Percentiles rank a stretch among this genome's conserved stretches.
These are phyloP conservation scores for Hygrophila difformis DNA, from an alignment of 257 asterid species.

Conservation along the genomic window DNA sequence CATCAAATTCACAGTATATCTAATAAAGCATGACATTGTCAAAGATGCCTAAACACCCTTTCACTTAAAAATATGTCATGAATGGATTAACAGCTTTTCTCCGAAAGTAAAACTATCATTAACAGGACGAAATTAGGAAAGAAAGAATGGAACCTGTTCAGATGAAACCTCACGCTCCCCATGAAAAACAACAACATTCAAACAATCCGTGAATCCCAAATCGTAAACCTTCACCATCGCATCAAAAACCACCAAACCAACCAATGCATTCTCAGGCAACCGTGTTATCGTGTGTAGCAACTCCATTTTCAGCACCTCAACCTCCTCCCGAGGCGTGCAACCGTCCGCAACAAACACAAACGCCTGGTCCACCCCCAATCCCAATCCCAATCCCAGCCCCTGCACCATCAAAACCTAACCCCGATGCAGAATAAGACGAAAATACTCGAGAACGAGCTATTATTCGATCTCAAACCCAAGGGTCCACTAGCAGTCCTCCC, in stretches of 20 bases:
- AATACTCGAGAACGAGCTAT: constrained; percentile 37
- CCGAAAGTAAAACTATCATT: constrained; percentile 10
- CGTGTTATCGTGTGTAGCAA: constrained; percentile 50
- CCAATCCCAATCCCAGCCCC: constrained; percentile 33
- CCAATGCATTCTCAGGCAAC: constrained; percentile 78
- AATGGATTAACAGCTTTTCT: too few relatives aligned
- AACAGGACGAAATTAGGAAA: too few relatives aligned
- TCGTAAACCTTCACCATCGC: constrained; percentile 81
- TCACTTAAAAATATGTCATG: too few relatives aligned
- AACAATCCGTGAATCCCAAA: constrained; percentile 66
- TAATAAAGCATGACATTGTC: too few relatives aligned
- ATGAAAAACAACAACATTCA: constrained; percentile 57
- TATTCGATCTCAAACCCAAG: constrained; percentile 33
- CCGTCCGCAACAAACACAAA: constrained; percentile 86
- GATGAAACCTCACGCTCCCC: constrained; percentile 74
- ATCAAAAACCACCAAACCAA: constrained; percentile 86
- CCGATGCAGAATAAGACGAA: constrained; percentile 32
- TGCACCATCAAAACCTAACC: constrained; percentile 30
- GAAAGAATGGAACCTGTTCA: constrained; percentile 40
- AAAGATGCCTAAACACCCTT: too few relatives aligned
- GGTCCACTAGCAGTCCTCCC: constrained; percentile 29
- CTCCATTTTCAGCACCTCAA: constrained; percentile 64
- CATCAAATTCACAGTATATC: constrained; percentile 11
- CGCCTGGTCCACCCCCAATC: too few relatives aligned
- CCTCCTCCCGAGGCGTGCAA: constrained; percentile 58